phyloP scores from a whole-genome alignment of 2,329 filamentous ascomycete genomes.

The Zymoseptoria ardabiliae region DNA sequence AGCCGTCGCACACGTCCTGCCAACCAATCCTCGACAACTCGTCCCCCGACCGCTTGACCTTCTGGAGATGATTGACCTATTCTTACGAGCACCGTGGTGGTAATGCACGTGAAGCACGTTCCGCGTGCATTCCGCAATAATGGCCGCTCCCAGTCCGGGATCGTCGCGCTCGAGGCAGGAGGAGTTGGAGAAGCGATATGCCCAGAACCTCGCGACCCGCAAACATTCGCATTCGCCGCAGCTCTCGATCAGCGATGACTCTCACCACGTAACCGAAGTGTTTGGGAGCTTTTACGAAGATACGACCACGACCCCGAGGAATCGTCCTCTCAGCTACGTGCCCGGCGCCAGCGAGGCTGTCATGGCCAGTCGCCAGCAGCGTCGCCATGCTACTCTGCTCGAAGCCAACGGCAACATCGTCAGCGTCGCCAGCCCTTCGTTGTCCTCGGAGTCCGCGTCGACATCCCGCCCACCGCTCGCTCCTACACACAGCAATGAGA shows the following conservation, averaged over 20 bases:
- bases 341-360: slow-evolving; percentile 49
- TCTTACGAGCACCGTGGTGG: background rate
- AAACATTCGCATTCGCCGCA: slow-evolving; percentile 49
- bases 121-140: background rate
- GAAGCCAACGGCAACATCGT: slow-evolving; percentile 2
- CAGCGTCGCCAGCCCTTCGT: background rate
- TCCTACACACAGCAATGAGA: slow-evolving; percentile 24
- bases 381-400: slow-evolving; percentile 22
- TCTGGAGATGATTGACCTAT: background rate
- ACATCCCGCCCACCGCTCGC: slow-evolving; percentile 9
- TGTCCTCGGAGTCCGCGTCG: slow-evolving; percentile 3
- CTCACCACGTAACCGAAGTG: slow-evolving; percentile 88
- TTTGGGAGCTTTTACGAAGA: slow-evolving; percentile 81
- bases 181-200: slow-evolving; percentile 37
- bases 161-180: slow-evolving; percentile 35
- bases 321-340: slow-evolving; percentile 69
- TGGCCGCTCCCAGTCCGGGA: background rate
- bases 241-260: slow-evolving; percentile 74
- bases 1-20: too few relatives aligned
- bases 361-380: slow-evolving; percentile 29
- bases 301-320: slow-evolving; percentile 57
- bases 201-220: slow-evolving; percentile 14
- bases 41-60: background rate
- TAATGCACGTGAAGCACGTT: background rate
- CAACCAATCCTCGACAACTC: background rate